These are phyloP conservation scores for Fusarium sacchari DNA, from an alignment of 2,329 filamentous ascomycete genomes.

Conservation along the genomic window DNA sequence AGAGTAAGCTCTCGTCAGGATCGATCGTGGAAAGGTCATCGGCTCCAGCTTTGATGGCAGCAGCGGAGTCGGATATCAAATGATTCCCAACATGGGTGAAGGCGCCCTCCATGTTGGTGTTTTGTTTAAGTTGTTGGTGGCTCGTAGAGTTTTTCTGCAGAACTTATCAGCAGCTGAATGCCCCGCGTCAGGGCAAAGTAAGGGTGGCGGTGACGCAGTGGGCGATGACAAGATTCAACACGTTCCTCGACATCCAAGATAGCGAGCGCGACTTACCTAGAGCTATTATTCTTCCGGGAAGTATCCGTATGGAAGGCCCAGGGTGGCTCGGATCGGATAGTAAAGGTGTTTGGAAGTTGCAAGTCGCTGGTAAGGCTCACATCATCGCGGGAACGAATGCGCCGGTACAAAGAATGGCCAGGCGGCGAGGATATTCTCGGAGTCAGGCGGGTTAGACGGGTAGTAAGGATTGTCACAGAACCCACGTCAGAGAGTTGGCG, in stretches of 20 bases:
- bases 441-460: background rate
- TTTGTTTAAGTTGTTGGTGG: constrained; percentile 33
- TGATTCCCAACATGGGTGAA: constrained; percentile 91
- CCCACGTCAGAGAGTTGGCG: constrained; percentile 18
- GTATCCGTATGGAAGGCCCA: constrained; percentile 35
- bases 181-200: constrained; percentile 36
- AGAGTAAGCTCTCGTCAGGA: constrained; percentile 83
- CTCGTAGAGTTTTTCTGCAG: constrained; percentile 43
- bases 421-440: constrained; percentile 16
- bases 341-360: constrained; percentile 45
- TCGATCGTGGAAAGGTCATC: constrained; percentile 78
- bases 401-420: constrained; percentile 29
- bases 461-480: constrained; percentile 8
- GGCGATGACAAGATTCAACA: constrained; percentile 12
- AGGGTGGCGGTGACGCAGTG: constrained; percentile 31
- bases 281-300: constrained; percentile 39
- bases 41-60: constrained; percentile 86
- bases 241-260: background rate
- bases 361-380: constrained; percentile 49
- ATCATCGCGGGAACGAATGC: constrained; percentile 51
- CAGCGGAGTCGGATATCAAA: constrained; percentile 83
- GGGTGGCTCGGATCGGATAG: constrained; percentile 43
- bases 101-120: constrained; percentile 78
- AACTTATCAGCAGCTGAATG: constrained; percentile 27
- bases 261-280: constrained; percentile 42